These are phyloP conservation scores for Metschnikowia baotianmanensis DNA, from an alignment of 805 yeast species.

Conservation along the genomic window DNA sequence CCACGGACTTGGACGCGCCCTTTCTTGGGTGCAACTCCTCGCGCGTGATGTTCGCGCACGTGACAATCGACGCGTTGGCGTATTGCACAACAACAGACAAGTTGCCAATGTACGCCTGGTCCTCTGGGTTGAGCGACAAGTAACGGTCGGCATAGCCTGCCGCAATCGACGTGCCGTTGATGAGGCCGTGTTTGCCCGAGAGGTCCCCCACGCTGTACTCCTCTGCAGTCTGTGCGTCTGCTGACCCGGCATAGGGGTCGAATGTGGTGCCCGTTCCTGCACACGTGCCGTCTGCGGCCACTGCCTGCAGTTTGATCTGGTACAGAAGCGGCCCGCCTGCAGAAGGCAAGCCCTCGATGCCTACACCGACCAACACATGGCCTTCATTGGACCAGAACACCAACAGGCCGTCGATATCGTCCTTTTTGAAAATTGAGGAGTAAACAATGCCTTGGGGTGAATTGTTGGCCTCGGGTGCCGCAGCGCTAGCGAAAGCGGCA, in stretches of 20 bases:
- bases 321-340: constrained; percentile 39
- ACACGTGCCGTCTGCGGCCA: constrained; percentile 31
- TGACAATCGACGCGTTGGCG: constrained; percentile 29
- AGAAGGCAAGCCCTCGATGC: constrained; percentile 31
- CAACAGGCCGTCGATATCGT: constrained; percentile 29
- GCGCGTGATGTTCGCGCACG: constrained; percentile 38
- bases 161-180: constrained; percentile 25
- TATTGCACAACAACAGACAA: constrained; percentile 38
- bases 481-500: constrained; percentile 16
- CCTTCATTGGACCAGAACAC: constrained; percentile 31
- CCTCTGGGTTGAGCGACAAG: constrained; percentile 30
- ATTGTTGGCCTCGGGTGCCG: constrained; percentile 28
- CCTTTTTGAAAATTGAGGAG: constrained; percentile 24
- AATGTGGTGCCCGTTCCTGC: constrained; percentile 33
- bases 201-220: constrained; percentile 38
- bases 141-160: constrained; percentile 28
- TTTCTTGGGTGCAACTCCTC: background rate
- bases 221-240: constrained; percentile 23
- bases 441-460: constrained; percentile 28
- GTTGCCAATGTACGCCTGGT: constrained; percentile 24
- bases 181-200: constrained; percentile 38
- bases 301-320: constrained; percentile 37
- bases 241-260: constrained; percentile 36
- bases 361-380: constrained; percentile 31
- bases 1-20: background rate